Base-by-base conservation (phyloP, 2,329 filamentous ascomycete genomes). In the Ophiostoma sp. region DNA sequence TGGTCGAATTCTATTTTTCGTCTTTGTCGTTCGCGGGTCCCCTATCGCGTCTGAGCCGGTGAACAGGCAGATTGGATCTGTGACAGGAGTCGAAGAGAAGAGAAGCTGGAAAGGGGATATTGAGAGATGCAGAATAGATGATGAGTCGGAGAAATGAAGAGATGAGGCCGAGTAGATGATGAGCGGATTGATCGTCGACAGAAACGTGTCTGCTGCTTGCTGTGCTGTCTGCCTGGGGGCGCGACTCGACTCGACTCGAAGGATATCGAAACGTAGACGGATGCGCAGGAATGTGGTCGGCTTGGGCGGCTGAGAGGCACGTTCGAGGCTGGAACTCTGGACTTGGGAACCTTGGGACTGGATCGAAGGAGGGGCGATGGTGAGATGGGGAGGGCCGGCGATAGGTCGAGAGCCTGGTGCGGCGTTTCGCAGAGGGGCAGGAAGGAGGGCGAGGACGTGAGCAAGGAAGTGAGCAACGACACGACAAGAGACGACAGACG, bases 341-440 rank as follows among this genome's bases (percentile, higher is more conserved):
- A 60, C 27, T 60, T 18, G 4, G 55, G 38, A 63, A 42, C 38
- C 60, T 41, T 42, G 38, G 40, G 40, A 63, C 60, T 41, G 60
- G 38, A n/a, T 42, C 60, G 60, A 63, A 41, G n/a, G 60, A 63
- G 60, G 60, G 60, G 60, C 60, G 60, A 18, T 12, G 60, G 16
- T 63, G 60, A 63, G 38, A 63, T 62, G 36, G 36, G 12, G 60
- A 42, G 40, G 16, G 6, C 16, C 60, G 60, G 38, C 60, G 38
- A 63, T 63, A 42, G 60, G 38, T 18, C 60, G 60, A 16, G 16
- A 63, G 7, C n/a, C 16, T 44, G 40, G 16, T 18, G 12, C 38
- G n/a, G 60, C 16, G 60, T 63, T 63, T 63, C 60, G 60, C 60
- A 42, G 60, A 63, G 40, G 60, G 60, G 60, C 60, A 63, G 60